A percentile compares a stretch with the other conserved stretches of the same genome.
Conservation (phyloP, 352 stramenopile genomes). For the Globisporangium acanthophoron region DNA sequence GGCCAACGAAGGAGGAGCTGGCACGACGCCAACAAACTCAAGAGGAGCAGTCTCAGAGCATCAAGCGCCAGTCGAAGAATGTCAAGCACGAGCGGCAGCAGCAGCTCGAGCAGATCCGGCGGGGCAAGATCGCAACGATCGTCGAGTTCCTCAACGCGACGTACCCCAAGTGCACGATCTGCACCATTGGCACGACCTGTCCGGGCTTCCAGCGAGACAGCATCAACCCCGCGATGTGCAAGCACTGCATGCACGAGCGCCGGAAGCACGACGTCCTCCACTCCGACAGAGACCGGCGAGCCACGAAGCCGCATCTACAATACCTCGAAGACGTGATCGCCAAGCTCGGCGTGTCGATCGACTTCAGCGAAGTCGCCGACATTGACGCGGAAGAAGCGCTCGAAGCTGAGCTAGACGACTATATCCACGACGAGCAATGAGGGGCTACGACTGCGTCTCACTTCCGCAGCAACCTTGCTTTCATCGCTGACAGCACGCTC, state of each 20-base stretch:
- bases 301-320: slow-evolving; percentile 23
- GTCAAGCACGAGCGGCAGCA: slow-evolving; percentile 33
- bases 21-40: slow-evolving; percentile 38
- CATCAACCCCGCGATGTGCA: slow-evolving; percentile 67
- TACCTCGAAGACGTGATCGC: slow-evolving; percentile 43
- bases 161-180: slow-evolving; percentile 65
- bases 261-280: slow-evolving; percentile 58
- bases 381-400: slow-evolving; percentile 60
- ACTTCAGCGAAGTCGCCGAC: slow-evolving; percentile 43
- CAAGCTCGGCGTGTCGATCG: slow-evolving; percentile 50
- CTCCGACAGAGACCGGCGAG: slow-evolving; percentile 23
- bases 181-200: slow-evolving; percentile 55
- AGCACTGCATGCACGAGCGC: slow-evolving; percentile 70
- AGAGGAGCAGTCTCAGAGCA: slow-evolving; percentile 31
- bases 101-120: slow-evolving; percentile 40
- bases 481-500: not conserved
- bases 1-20: slow-evolving; percentile 65
- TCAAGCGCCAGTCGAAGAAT: slow-evolving; percentile 42
- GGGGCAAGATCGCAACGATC: slow-evolving; percentile 34
- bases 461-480: not conserved
- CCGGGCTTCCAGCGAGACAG: slow-evolving; percentile 65
- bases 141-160: slow-evolving; percentile 42
- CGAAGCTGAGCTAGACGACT: slow-evolving; percentile 35
- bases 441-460: not conserved
- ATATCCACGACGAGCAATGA: slow-evolving; percentile 1